Evolutionary conservation across 768 basidiomycete species (phyloP), one percentile per base, ranked within the genome.

Genomic region (Chalciporus piperatus): DNA sequence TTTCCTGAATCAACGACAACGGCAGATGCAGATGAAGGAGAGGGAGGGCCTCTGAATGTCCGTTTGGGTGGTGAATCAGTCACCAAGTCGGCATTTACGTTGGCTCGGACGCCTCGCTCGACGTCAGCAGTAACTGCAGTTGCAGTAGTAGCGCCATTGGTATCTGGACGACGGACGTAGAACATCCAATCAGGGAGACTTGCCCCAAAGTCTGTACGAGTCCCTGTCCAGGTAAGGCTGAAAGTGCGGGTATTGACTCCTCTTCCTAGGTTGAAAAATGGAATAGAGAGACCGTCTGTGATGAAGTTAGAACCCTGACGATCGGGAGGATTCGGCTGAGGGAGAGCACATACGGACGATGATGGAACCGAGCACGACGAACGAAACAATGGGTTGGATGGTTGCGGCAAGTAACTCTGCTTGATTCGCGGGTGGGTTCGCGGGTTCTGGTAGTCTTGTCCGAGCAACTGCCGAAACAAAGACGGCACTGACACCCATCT

Each of bases 401-500:
- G 73, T 76, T 6, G 80, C 78, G 0, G 85, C 80, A 17, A 98
- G 76, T 14, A 85, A 59, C 55, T 97, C 90, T 42, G 83, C 74
- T 59, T 89, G 85, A 38, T 77, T 79, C 47, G 74, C 70, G 0
- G 90, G 87, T 0, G 90, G 87, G 47, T 71, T 64, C 2, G 73
- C 66, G 1, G 87, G 82, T 12, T 59, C 62, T 6, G 86, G 81
- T 0, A 94, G 73, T 44, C 77, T 79, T 22, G 77, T 76, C 10
- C 83, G 65, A 4, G 92, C 89, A 20, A 92, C 68, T 0, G 83
- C 85, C 10, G 87, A 84, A 50, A 98, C 86, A 66, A 98, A 99
- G 40, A 98, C 75, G 6, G 96, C 88, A 0, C 87, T 84, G 20
- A 97, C 93, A 45, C 95, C 95, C 89, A 97, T 94, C 76, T 92